Conservation (phyloP, 2,329 filamentous ascomycete genomes). For the Fusarium domesticum region DNA sequence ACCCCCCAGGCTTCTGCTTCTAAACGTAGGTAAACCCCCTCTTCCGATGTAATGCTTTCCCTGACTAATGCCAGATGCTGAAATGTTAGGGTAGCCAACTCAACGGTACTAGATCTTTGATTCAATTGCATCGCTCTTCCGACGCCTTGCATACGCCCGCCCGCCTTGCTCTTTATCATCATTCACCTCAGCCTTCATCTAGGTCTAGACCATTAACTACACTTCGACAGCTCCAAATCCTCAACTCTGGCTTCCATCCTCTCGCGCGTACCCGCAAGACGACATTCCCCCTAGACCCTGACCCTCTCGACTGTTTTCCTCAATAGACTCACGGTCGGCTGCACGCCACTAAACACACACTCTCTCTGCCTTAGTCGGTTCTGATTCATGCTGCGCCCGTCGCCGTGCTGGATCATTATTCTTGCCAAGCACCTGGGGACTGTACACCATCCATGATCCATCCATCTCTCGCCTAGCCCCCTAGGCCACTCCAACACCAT, state of each 20-base stretch:
- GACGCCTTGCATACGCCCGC: slow-evolving; percentile 20
- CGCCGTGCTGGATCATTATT: slow-evolving; percentile 7
- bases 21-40: slow-evolving; percentile 19
- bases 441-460: slow-evolving; percentile 22
- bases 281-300: slow-evolving; percentile 9
- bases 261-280: slow-evolving; percentile 18
- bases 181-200: slow-evolving; percentile 19
- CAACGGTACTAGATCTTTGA: slow-evolving; percentile 19
- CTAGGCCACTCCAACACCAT: slow-evolving; percentile 17
- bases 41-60: slow-evolving; percentile 18
- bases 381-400: slow-evolving; percentile 5
- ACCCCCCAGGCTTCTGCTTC: too few species aligned
- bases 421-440: slow-evolving; percentile 19
- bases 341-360: slow-evolving; percentile 25
- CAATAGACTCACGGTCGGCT: slow-evolving; percentile 23
- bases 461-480: slow-evolving; percentile 8
- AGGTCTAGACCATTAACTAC: slow-evolving; percentile 25
- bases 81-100: slow-evolving; percentile 17
- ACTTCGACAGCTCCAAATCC: slow-evolving; percentile 23
- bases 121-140: slow-evolving; percentile 20
- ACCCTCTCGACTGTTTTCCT: slow-evolving; percentile 2
- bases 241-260: slow-evolving; percentile 22
- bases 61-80: slow-evolving; percentile 13
- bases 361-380: slow-evolving; percentile 5
- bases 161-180: slow-evolving; percentile 11